Evolutionary conservation across 2,329 filamentous ascomycete genomes (phyloP).

Genomic region (Pseudogymnoascus sp.): DNA sequence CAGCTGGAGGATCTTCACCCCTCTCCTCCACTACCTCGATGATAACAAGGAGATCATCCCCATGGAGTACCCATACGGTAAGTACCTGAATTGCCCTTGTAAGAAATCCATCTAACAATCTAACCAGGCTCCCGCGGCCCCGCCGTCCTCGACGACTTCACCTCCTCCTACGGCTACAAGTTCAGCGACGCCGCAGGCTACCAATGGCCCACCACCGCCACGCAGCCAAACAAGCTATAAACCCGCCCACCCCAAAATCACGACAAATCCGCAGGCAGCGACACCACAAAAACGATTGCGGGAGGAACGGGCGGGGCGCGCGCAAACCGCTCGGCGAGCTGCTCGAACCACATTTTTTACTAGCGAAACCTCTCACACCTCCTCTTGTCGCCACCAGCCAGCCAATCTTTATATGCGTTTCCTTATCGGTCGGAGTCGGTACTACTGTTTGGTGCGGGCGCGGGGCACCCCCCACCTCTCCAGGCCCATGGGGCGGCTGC

Average conservation of each 20-base stretch:
- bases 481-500: not conserved
- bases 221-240: constrained; percentile 75
- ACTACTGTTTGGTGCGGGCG: not conserved
- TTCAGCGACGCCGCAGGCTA: constrained; percentile 95
- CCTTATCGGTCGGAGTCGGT: not conserved
- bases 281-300: not conserved
- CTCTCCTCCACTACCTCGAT: constrained; percentile 93
- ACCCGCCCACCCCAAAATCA: constrained; percentile 19
- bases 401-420: not conserved
- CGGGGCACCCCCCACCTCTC: not conserved
- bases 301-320: not conserved
- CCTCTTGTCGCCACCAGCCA: not conserved
- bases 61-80: constrained; percentile 99
- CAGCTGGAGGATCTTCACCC: constrained; percentile 97
- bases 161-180: constrained; percentile 95
- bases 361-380: not conserved
- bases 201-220: constrained; percentile 81
- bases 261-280: not conserved
- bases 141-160: constrained; percentile 95
- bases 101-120: constrained; percentile 13
- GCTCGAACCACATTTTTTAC: not conserved
- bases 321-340: not conserved
- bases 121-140: constrained; percentile 82
- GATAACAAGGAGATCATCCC: constrained; percentile 99
- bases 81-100: constrained; percentile 30